Base-by-base conservation (phyloP, 257 asterid genomes). In the Primulina tabacum region DNA sequence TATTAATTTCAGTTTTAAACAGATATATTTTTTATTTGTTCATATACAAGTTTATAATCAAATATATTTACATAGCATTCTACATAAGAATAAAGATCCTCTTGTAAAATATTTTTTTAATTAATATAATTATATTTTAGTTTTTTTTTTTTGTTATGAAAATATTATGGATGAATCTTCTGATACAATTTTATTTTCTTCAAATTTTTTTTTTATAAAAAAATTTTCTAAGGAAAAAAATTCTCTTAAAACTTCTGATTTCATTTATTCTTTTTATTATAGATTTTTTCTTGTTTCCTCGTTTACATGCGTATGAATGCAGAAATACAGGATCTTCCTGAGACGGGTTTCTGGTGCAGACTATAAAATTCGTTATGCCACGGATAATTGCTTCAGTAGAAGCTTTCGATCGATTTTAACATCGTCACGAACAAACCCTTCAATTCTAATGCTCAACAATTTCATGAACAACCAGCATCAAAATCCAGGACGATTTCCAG, bases 281-380 rank as follows among this genome's bases (percentile, higher is more conserved):
- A 0, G 6, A 32, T 55, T 68, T 55, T 17, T 20, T n/a, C 62
- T 17, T 66, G 4, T 24, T 3, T 62, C 33, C 24, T 57, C 2
- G 14, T 29, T 26, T 55, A 8, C n/a, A 10, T 57, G 52, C 61
- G 5, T 28, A 1, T 55, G 26, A 29, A 34, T 70, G 75, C 88
- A 85, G 90, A 85, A 85, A 60, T 85, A 85, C 11, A 62, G 88
- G 73, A 78, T 85, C 68, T 85, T 82, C 76, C 80, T 82, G 29
- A 78, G 79, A 64, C n/a, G 86, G 56, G 86, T 77, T 4, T 67
- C 80, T 0, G 84, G 73, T 10, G 81, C 91, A 75, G 77, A 82
- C 80, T 53, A 30, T 77, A 73, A 71, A 24, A 50, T 79, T 28
- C 81, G 67, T 8, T 47, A 8, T 21, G 28, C 74, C 35, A 5